Base-by-base conservation (phyloP, 805 yeast species). In the Myxozyma neglecta region DNA sequence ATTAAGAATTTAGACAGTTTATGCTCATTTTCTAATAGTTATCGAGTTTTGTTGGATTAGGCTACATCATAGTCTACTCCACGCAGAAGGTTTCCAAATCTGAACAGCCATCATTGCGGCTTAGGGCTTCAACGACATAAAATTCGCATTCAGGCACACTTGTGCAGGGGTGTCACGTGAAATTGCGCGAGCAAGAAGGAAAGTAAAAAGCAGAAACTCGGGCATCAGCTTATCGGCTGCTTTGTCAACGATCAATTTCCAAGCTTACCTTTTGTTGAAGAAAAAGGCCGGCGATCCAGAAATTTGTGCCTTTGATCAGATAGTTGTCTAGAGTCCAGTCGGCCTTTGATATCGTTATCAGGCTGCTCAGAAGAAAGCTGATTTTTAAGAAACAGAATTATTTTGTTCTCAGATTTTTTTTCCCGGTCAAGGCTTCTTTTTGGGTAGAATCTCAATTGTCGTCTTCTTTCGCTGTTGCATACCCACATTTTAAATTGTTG, bases 221-320 rank as follows among this genome's bases (percentile, higher is more conserved):
- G 34, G 52, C 36, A 29, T 20, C 34, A 35, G 53, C 45, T 35
- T 39, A 39, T 40, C 59, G 43, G 55, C 55, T 51, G 55, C 55
- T 45, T 45, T 43, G 59, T 36, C 40, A 56, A 36, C 47, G 29
- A 24, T 24, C 29, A 24, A 24, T 24, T 24, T 24, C 29, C 5
- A 24, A 24, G 29, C 29, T 24, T 24, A 5, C 29, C 29, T 24
- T 24, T 2, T 2, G 29, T 24, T 24, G 29, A 18, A 11, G 14
- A 14, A 10, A 9, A 9, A 35, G 37, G 16, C 48, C 40, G 51
- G 16, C 13, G 36, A 39, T 18, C 32, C 16, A 48, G 32, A 37
- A 37, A 24, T 2, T 16, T 14, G 37, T 32, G 4, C 40, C 29
- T 32, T 20, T n/a, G 4, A n/a, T 37, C 14, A n/a, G 36, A 18